Base-by-base conservation (phyloP, 208 protist genomes). In the Leptomonas pyrrhocoris region DNA sequence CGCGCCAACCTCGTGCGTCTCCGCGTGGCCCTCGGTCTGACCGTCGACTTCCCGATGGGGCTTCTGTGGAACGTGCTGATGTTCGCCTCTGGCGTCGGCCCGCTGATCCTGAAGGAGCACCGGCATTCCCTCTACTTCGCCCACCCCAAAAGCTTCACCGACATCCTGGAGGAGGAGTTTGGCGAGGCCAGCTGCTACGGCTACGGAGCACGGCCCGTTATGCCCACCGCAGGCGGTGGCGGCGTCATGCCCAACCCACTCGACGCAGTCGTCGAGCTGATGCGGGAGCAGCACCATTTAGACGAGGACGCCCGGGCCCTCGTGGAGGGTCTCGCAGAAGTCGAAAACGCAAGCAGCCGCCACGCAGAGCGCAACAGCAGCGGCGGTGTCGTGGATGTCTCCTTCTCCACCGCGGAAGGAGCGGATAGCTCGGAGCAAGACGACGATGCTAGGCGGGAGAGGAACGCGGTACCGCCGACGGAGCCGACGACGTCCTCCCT, bases 31-130 rank as follows among this genome's bases (percentile, higher is more conserved):
- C 78, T 94, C 6, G 86, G 86, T 0, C 77, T 94, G n/a, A 62
- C 72, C 0, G 30, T 31, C 9, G 43, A 51, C 27, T 92, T 86
- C 71, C 80, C 86, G 15, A 83, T 89, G 66, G 65, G 69, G 31
- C 74, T 92, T 43, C 74, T 94, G 19, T 94, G 89, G 87, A 94
- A 94, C 42, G 78, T 84, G n/a, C 65, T 90, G 36, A 67, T 90
- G 69, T 78, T 81, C 27, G 84, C 85, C 25, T 70, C 80, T 15
- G 85, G 81, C 5, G 59, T 88, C 0, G 85, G 80, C 34, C 79
- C 76, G 13, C 61, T 56, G 38, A 68, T 87, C 31, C 53, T 83
- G 23, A 68, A 81, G 42, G 53, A 77, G 13, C 83, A 88, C 71
- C 59, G 74, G 21, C 61, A 73, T 45, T 66, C 80, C 2, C 73